phyloP scores from a whole-genome alignment of 2,329 filamentous ascomycete genomes.

The Fusarium sp. region DNA sequence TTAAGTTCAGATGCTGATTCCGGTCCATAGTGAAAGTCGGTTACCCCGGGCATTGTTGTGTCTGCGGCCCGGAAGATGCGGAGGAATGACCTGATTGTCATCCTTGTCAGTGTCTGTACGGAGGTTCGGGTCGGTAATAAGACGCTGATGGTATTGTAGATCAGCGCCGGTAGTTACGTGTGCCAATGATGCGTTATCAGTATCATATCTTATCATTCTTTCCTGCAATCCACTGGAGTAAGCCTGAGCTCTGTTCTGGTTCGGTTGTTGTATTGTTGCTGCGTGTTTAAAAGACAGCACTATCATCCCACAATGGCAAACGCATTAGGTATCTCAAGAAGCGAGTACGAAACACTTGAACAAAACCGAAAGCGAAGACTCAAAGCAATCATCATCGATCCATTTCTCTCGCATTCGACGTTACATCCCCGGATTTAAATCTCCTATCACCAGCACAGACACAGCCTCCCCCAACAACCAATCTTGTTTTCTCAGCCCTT shows the following conservation, averaged over 20 bases:
- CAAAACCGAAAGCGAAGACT: background rate
- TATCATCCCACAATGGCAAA: background rate
- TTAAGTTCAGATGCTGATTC: background rate
- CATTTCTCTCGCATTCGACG: background rate
- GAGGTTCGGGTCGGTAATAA: background rate
- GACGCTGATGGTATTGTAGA: background rate
- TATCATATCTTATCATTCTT: background rate
- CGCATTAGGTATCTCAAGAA: background rate
- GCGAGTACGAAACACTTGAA: background rate
- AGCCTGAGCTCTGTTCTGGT: no score
- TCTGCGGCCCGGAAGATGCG: background rate
- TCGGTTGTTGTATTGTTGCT: no score
- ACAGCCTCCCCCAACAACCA: background rate
- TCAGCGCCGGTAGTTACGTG: background rate
- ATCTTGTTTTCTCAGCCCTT: constrained; percentile 15
- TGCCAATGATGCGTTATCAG: background rate
- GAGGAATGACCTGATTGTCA: background rate
- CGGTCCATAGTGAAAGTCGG: background rate
- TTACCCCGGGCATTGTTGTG: background rate
- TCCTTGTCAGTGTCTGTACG: background rate
- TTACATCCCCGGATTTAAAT: background rate
- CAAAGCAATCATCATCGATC: background rate
- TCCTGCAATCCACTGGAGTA: no score
- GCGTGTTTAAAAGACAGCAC: no score
- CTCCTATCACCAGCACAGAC: background rate